Evolutionary conservation across 345 rosid genomes (phyloP).

Genomic region (Brassica cretica): DNA sequence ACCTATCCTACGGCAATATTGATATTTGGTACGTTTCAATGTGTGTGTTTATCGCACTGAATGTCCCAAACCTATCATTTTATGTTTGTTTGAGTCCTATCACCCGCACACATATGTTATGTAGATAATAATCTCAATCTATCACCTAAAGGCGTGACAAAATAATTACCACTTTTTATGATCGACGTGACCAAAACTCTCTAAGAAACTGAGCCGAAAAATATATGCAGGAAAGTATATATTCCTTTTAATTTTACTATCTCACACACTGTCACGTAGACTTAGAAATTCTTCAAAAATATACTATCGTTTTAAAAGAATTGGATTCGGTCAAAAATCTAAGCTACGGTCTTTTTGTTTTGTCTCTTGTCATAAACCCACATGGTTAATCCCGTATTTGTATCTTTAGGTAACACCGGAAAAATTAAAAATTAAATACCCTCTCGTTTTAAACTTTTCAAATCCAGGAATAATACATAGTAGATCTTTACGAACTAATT

Average conservation of each 20-base stretch:
- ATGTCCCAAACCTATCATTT: not conserved
- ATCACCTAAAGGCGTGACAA: not conserved
- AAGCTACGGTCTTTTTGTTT: conserved; percentile 25
- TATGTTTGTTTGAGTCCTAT: not conserved
- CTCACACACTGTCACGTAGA: not conserved
- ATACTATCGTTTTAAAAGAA: too few species aligned
- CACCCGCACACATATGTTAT: not conserved
- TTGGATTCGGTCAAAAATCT: not conserved
- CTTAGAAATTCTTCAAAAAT: not conserved
- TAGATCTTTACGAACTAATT: not conserved
- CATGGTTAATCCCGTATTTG: conserved; percentile 29
- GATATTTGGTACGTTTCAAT: not conserved
- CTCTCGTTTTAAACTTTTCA: not conserved
- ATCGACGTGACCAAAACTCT: not conserved
- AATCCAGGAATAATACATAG: not conserved
- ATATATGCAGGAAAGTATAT: not conserved
- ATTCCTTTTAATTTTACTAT: not conserved
- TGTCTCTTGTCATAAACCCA: conserved; percentile 31
- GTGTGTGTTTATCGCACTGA: not conserved
- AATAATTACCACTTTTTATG: not conserved
- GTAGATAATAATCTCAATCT: not conserved
- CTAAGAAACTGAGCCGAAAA: not conserved
- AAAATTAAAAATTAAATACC: conserved; percentile 11
- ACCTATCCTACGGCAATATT: not conserved
- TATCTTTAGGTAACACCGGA: not conserved